Base-by-base conservation (phyloP, 345 rosid genomes). In the Turritis glabra region DNA sequence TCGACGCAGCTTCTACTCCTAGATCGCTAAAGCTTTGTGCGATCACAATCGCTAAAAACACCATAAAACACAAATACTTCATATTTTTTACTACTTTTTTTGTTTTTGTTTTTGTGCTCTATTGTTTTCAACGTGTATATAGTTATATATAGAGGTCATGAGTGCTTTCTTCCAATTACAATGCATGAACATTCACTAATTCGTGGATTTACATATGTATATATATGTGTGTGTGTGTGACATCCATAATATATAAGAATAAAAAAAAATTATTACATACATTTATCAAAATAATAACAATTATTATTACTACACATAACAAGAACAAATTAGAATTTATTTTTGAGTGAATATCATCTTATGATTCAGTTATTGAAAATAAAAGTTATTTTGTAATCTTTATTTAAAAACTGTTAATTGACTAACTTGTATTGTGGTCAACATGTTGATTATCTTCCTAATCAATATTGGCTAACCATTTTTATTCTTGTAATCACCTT, bases 11-110 rank as follows among this genome's bases (percentile, higher is more conserved):
- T 54, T 76, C 64, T 46, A 33, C 75, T 26, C 52, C 8, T 76
- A 25, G 22, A 44, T 44, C 59, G 51, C 30, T 69, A 27, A 19
- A 54, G 65, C 27, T 69, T 63, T 54, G 71, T 44, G 66, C 69
- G 69, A 63, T 63, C 71, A 61, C 33, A 54, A 46, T 55, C 38
- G 75, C 60, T 76, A 69, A 27, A 46, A 69, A 14, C 35, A 54
- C n/a, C 5, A 76, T 2, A 27, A 76, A 33, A 46, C 59, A 63
- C 59, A 63, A 55, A 54, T 27, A 46, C 26, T 63, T 69, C 79
- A 75, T 75, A 9, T 69, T 40, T 13, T 53, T 44, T 4, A 59
- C 26, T 52, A 3, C 27, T 32, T 52, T 19, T 0, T 23, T n/a
- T n/a, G n/a, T n/a, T 47, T 50, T 27, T 59, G 25, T 30, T 68